These are phyloP conservation scores for Fusarium redolens DNA, from an alignment of 2,329 filamentous ascomycete species.

Conservation along the genomic window DNA sequence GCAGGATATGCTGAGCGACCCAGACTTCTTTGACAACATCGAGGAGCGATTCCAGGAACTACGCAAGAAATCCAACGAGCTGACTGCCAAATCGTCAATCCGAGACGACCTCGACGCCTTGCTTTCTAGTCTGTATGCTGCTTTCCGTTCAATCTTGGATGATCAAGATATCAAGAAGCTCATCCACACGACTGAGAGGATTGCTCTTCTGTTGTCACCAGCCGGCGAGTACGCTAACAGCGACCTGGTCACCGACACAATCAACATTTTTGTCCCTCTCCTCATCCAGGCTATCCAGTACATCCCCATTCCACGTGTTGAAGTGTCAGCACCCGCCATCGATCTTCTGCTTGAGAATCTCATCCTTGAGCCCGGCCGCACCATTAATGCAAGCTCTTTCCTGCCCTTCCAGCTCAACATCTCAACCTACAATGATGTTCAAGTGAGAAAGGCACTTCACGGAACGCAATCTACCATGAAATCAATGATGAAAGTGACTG, in stretches of 20 bases:
- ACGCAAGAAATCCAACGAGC: constrained; percentile 67
- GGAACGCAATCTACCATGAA: constrained; percentile 72
- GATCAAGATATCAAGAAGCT: constrained; percentile 80
- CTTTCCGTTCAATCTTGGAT: constrained; percentile 74
- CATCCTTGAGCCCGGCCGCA: constrained; percentile 87
- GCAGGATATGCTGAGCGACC: constrained; percentile 85
- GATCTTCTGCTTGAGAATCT: constrained; percentile 92
- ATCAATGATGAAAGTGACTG: constrained; percentile 79
- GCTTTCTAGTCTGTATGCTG: constrained; percentile 74
- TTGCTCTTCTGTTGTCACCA: constrained; percentile 77
- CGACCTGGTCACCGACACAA: constrained; percentile 78
- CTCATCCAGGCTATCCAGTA: constrained; percentile 83
- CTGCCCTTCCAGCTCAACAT: constrained; percentile 85
- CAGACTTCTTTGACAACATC: constrained; percentile 83
- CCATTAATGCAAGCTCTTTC: constrained; percentile 88
- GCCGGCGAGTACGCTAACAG: constrained; percentile 71
- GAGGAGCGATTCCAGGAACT: constrained; percentile 66
- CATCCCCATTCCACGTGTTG: constrained; percentile 89
- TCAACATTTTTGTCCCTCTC: constrained; percentile 84
- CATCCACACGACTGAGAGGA: constrained; percentile 71
- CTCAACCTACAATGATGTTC: constrained; percentile 86
- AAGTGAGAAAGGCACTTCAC: constrained; percentile 79
- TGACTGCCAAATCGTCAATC: constrained; percentile 75
- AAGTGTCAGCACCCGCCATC: constrained; percentile 83
- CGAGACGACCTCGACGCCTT: constrained; percentile 79